Evolutionary conservation across 371 early-diverging fungal species (phyloP), one percentile per base, ranked within the genome.

Genomic region (Rhizopus delemar): DNA sequence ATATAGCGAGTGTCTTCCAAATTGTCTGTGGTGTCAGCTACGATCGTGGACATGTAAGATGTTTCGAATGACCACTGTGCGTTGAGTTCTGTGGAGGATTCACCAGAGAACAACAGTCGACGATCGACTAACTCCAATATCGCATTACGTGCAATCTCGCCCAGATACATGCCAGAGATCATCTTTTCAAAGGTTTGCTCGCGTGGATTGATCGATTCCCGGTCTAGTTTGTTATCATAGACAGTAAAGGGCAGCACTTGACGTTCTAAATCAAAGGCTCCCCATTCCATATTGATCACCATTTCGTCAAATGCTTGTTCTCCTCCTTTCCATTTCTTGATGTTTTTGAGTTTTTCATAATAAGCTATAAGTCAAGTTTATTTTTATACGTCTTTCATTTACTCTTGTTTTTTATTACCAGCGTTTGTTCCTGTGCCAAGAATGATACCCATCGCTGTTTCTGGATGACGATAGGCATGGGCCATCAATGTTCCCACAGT

Each of bases 341-440:
- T 85, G 54, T 84, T 77, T 3, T 63, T 61, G 29, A 92, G 68
- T 33, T 81, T 71, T 70, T 96, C 94, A 64, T 90, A 88, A 74
- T 96, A 97, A 58, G 71, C 74, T 75, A 34, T 22, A 31, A n/a
- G 39, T 22, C 32, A 38, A 32, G 11, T 33, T 34, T n/a, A 34
- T 51, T 51, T 51, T 43, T 43, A n/a, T 43, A 11, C 39, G 39
- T 43, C 11, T 43, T 15, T n/a, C n/a, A n/a, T 15, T 2, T 43
- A 11, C n/a, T 15, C 3, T n/a, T 43, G 5, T n/a, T 43, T 15
- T n/a, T 11, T 6, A 15, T 52, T 53, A 58, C 58, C 62, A 48
- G 94, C 96, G 71, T 98, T 98, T 59, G 93, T 90, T 32, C 99
- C 99, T 12, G 99, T 98, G 53, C 99, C 99, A 16, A 96, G 82